Base-by-base conservation (phyloP, 345 rosid species). In the Kandelia obovata region DNA sequence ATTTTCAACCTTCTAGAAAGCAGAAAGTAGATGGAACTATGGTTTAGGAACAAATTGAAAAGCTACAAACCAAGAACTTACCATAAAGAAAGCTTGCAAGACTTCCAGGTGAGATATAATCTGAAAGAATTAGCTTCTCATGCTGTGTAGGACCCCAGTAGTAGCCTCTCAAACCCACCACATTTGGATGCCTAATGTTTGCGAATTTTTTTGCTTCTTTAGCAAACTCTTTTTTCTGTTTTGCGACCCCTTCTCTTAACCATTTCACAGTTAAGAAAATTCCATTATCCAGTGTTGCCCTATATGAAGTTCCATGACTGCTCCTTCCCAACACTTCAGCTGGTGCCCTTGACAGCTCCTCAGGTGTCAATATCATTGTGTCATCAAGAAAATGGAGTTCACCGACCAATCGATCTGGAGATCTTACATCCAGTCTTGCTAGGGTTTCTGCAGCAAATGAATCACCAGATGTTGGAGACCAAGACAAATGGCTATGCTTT, bases 131-230 rank as follows among this genome's bases (percentile, higher is more conserved):
- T 73, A 95, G 96, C 85, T 95, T 95, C 80, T 95, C 99, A 60
- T 95, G 99, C 78, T 88, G 97, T 20, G 96, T 92, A 5, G 97
- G 99, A 23, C 99, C 99, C 99, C 99, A 95, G 58, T 95, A 95
- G 84, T 95, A 95, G 16, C 99, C 99, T 79, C 91, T 78, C 75
- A 95, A 84, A 47, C 96, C 92, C 55, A 92, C 99, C 30, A 95
- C 99, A 76, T 95, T 95, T 30, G 99, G 99, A 79, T 95, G 97
- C 71, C 99, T 81, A 65, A 95, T 90, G 78, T 92, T 95, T 0
- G 99, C 84, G 79, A 95, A 92, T 61, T 92, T 95, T 79, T 90
- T 92, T 52, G 96, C 99, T 71, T 95, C 99, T 84, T 89, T 95
- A n/a, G 96, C 87, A 77, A 95, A 95, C 71, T 92, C 97, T 70